phyloP scores from a whole-genome alignment of 2,329 filamentous ascomycete genomes.

The Penicillium polonicum region DNA sequence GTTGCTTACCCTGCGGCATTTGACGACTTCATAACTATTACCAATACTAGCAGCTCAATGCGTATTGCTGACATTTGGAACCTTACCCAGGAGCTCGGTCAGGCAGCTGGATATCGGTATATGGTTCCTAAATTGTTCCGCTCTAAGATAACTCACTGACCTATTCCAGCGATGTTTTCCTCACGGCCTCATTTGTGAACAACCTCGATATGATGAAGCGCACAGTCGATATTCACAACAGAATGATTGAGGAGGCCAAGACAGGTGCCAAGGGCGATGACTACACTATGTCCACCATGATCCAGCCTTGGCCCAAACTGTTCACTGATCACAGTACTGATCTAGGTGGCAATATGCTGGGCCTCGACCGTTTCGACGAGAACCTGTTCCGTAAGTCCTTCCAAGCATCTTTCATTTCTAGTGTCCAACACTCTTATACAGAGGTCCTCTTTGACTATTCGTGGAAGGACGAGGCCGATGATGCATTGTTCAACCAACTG shows the following conservation, averaged over 20 bases:
- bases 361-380: conserved; percentile 34
- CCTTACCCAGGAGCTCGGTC: conserved; percentile 21
- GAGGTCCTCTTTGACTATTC: conserved; percentile 24
- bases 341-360: conserved; percentile 38
- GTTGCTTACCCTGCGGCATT: conserved; percentile 13
- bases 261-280: conserved; percentile 13
- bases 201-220: neutral
- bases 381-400: conserved; percentile 24
- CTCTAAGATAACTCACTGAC: neutral
- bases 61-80: conserved; percentile 18
- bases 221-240: neutral
- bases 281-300: conserved; percentile 28
- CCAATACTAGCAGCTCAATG: conserved; percentile 18
- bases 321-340: conserved; percentile 36
- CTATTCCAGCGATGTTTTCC: neutral
- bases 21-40: conserved; percentile 11
- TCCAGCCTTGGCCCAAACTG: conserved; percentile 46
- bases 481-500: conserved; percentile 29
- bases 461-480: conserved; percentile 37
- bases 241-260: conserved; percentile 20
- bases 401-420: conserved; percentile 2
- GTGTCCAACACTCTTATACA: conserved; percentile 25
- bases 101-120: conserved; percentile 14
- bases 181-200: neutral
- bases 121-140: neutral